A percentile compares a stretch with the other conserved stretches of the same genome.
Conservation (phyloP, 352 stramenopile genomes). For the Globisporangium irregulare region DNA sequence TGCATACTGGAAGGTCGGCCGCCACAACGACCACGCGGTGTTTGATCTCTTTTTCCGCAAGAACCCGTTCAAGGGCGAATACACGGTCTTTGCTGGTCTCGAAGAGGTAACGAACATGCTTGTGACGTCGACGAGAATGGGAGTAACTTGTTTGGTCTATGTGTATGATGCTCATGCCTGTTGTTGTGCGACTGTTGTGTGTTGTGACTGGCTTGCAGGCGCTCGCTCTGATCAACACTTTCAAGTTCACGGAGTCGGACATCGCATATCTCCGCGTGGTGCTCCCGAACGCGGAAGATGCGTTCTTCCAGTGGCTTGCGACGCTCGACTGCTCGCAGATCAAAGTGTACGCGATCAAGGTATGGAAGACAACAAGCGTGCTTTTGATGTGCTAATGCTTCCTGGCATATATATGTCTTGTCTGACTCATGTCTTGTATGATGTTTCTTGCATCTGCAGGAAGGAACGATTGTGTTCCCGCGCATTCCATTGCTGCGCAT, state of each 20-base stretch:
- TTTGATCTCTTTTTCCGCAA: conserved; percentile 99
- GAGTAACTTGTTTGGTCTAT: background rate
- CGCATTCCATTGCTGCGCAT: conserved; percentile 93
- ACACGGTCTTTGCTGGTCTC: conserved; percentile 93
- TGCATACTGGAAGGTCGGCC: conserved; percentile 96
- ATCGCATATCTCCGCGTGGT: conserved; percentile 93
- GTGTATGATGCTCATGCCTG: background rate
- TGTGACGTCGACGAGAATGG: background rate
- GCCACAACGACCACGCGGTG: conserved; percentile 91
- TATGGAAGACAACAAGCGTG: conserved; percentile 8
- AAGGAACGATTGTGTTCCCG: conserved; percentile 97
- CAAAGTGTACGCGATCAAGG: conserved; percentile 92
- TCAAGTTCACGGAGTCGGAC: conserved; percentile 92
- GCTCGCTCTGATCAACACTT: conserved; percentile 92
- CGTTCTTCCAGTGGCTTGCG: conserved; percentile 95
- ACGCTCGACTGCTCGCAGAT: conserved; percentile 92
- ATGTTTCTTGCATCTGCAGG: conserved; percentile 23
- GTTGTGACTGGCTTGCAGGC: conserved; percentile 13
- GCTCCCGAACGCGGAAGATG: conserved; percentile 87
- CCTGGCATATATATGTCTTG: background rate
- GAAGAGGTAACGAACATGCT: conserved; percentile 50
- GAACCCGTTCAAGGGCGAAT: conserved; percentile 98
- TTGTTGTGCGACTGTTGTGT: background rate
- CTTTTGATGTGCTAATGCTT: background rate
- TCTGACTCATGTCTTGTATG: conserved; percentile 1